phyloP scores from a whole-genome alignment of 192 early-diverging fungal genomes.

The Mortierella hygrophila region DNA sequence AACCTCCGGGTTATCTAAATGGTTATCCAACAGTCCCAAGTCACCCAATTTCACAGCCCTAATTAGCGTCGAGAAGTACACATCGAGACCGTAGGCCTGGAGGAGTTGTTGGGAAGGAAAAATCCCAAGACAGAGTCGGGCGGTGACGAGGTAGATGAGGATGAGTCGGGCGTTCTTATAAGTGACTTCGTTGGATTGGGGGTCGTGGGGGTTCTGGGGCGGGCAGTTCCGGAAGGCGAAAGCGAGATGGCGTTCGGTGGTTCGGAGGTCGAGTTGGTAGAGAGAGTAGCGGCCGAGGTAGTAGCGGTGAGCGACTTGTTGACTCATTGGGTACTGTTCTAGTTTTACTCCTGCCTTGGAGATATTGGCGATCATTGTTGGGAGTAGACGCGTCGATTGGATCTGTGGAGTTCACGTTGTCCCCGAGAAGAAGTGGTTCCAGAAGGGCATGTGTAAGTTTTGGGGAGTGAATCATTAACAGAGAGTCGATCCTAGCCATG shows the following conservation, averaged over 20 bases:
- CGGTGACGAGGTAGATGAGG: constrained; percentile 58
- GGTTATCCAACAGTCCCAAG: constrained; percentile 23
- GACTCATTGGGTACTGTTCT: constrained; percentile 54
- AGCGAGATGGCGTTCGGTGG: constrained; percentile 46
- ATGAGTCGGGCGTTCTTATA: constrained; percentile 56
- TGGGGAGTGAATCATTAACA: neutral
- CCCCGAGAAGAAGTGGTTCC: neutral
- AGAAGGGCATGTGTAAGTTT: neutral
- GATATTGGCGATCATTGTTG: constrained; percentile 60
- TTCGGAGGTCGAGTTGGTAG: constrained; percentile 55
- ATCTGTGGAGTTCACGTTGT: constrained; percentile 13
- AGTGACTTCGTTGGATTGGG: constrained; percentile 8
- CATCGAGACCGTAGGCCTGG: constrained; percentile 34
- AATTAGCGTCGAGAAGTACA: constrained; percentile 38
- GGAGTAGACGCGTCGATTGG: constrained; percentile 57
- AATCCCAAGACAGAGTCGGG: constrained; percentile 57
- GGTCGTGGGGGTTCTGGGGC: neutral
- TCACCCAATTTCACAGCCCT: constrained; percentile 51
- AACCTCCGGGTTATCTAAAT: constrained; percentile 18
- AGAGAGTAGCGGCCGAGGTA: constrained; percentile 63
- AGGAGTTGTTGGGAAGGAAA: constrained; percentile 53
- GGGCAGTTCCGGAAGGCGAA: constrained; percentile 61
- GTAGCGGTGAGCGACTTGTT: constrained; percentile 63
- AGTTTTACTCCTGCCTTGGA: constrained; percentile 47
- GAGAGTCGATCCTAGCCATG: neutral